Percentiles rank a stretch among this genome's conserved stretches.
Evolutionary conservation across 192 early-diverging fungal species (phyloP).

Genomic region (Mortierella hygrophila): DNA sequence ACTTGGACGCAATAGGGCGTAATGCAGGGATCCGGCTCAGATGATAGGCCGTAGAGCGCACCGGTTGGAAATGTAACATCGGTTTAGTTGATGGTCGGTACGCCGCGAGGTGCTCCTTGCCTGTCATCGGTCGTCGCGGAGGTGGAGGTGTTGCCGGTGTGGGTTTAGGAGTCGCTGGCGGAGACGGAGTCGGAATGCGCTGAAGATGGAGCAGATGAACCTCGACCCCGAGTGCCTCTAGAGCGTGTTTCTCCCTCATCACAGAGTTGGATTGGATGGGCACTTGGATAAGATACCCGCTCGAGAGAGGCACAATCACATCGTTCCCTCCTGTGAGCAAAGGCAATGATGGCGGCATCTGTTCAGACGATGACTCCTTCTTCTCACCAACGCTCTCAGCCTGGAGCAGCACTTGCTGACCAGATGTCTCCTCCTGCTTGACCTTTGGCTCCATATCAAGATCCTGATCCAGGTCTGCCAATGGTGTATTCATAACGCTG

Average conservation of each 20-base stretch:
- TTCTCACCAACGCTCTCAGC: background rate
- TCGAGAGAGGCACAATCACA: constrained; percentile 64
- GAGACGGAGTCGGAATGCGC: constrained; percentile 5
- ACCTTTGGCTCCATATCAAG: constrained; percentile 19
- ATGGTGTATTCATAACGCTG: constrained; percentile 3
- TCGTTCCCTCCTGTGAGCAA: constrained; percentile 14
- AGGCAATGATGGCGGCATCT: background rate
- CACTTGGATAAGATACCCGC: constrained; percentile 62
- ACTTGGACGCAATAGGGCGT: background rate
- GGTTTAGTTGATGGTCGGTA: background rate
- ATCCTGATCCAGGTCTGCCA: constrained; percentile 27
- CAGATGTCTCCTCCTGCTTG: constrained; percentile 7
- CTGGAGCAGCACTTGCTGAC: background rate
- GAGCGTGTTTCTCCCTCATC: constrained; percentile 58
- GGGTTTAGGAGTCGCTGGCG: background rate
- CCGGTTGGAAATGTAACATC: background rate
- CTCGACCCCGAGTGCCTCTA: constrained; percentile 60
- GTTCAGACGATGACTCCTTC: background rate
- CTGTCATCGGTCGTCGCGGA: constrained; percentile 1
- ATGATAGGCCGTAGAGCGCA: background rate
- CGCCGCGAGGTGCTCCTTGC: background rate
- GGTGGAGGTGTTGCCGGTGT: background rate
- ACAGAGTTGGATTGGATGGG: constrained; percentile 57
- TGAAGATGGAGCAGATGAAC: constrained; percentile 53
- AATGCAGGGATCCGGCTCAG: background rate